Conservation (phyloP, 2,329 filamentous ascomycete genomes). For the Dothistroma pini region DNA sequence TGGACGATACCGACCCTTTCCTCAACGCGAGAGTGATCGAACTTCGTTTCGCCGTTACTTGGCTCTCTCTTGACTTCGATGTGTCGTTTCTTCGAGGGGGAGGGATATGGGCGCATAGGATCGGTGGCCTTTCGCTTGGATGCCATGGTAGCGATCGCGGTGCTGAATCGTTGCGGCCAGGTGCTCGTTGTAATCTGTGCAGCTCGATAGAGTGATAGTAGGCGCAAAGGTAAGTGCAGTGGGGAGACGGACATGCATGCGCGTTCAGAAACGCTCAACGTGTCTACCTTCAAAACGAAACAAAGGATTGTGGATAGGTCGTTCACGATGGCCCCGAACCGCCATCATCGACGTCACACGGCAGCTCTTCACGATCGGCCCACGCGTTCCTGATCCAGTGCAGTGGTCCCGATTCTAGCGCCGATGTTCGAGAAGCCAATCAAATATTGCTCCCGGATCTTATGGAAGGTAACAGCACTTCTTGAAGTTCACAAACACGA, state of each 20-base stretch:
- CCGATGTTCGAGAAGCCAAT: neutral
- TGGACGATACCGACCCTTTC: constrained; percentile 41
- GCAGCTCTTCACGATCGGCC: neutral
- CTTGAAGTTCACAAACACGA: neutral
- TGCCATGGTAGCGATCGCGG: constrained; percentile 17
- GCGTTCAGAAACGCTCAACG: neutral
- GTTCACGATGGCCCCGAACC: neutral
- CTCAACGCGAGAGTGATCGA: constrained; percentile 36
- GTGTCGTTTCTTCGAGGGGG: constrained; percentile 7
- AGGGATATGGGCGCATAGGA: constrained; percentile 27
- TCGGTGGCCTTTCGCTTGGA: constrained; percentile 33
- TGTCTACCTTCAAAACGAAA: neutral
- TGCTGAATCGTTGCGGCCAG: neutral
- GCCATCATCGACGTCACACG: neutral
- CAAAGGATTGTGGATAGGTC: neutral
- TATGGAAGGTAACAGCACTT: neutral
- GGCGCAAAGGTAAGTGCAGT: neutral
- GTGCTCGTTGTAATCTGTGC: neutral
- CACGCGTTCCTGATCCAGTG: neutral
- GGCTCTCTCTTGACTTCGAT: constrained; percentile 21
- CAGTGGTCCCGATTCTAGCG: neutral
- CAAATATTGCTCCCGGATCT: neutral
- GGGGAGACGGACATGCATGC: neutral
- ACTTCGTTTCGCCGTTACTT: constrained; percentile 12
- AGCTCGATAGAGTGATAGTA: neutral